Base-by-base conservation (phyloP, 1,284 basidiomycete species). In the Singerocomus inundabilis region DNA sequence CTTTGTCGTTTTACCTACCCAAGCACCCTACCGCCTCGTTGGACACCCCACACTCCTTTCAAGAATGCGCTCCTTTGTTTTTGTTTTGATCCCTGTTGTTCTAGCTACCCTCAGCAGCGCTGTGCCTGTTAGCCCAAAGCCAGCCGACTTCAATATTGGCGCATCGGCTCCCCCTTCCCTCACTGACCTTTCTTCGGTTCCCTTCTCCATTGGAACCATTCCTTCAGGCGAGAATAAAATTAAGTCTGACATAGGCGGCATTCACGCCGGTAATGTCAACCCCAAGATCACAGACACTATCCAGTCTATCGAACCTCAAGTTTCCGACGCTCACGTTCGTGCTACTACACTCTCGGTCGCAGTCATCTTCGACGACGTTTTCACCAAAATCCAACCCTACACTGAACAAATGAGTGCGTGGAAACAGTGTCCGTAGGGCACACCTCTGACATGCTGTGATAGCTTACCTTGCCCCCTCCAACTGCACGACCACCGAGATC, bases 21-120 rank as follows among this genome's bases (percentile, higher is more conserved):
- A 13, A 37, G 26, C 13, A 38, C 26, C 44, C 18, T 36, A 50
- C 49, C 11, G 49, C 59, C 57, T 55, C 39, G 26, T 34, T 44
- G 56, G 57, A 58, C 59, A 51, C 56, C 62, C 61, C 62, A 72
- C 74, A 66, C 58, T 74, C 74, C 52, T 72, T 76, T 63, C 51
- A 62, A 64, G 64, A 64, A 79, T 79, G 78, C 70, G 65, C 67
- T 75, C 74, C 56, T 75, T 78, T 57, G 47, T 73, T 57, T 62
- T 70, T 56, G 48, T 69, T 66, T 45, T 73, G 59, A 66, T 74
- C 49, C 58, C 70, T 51, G 61, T 72, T 46, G 69, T 73, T 44
- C 66, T 77, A 55, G 53, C 47, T 25, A 54, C 61, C 51, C 55
- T 69, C 36, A 18, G 57, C 26, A 47, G 48, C 15, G 55, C 62